Percentiles rank a stretch among this genome's conserved stretches.
Evolutionary conservation across 176 grass and related monocot genomes (phyloP).

Genomic region (Cenchrus fungigraminus): DNA sequence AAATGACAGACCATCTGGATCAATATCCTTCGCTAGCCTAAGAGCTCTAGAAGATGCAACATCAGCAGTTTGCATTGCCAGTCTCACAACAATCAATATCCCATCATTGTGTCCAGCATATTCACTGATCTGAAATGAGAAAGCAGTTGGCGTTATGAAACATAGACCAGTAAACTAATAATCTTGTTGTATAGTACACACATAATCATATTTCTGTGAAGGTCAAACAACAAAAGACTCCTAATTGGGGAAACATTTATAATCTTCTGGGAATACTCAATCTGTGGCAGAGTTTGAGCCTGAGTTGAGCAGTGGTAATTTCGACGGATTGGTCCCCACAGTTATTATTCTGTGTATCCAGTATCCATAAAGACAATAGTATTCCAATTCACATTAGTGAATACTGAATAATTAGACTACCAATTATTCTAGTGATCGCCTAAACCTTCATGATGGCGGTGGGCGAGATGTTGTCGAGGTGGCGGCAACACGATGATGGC

Average conservation of each 20-base stretch:
- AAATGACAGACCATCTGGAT: conserved; percentile 77
- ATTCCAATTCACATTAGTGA: not conserved
- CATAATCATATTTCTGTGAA: not conserved
- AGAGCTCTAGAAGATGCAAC: conserved; percentile 91
- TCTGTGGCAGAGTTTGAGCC: not conserved
- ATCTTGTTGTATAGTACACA: not conserved
- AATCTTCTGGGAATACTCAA: not conserved
- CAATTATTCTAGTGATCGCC: not conserved
- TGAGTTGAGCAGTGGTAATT: not conserved
- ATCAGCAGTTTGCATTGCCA: conserved; percentile 90
- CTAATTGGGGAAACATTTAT: not conserved
- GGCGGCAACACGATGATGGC: too few relatives aligned
- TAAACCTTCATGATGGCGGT: not conserved
- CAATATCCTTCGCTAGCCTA: conserved; percentile 87
- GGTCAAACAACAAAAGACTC: conserved; percentile 2
- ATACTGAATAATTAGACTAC: not conserved
- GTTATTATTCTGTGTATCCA: not conserved
- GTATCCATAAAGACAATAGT: conserved; percentile 8
- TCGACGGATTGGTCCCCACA: not conserved
- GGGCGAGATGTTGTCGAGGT: too few relatives aligned
- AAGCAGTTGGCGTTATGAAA: conserved; percentile 5
- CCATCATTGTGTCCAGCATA: conserved; percentile 92
- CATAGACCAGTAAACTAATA: conserved; percentile 13
- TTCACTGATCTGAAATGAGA: conserved; percentile 79
- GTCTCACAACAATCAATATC: conserved; percentile 88